Evolutionary conservation across 2,329 filamentous ascomycete genomes (phyloP).

Genomic region (Aspergillus novoparasiticus): DNA sequence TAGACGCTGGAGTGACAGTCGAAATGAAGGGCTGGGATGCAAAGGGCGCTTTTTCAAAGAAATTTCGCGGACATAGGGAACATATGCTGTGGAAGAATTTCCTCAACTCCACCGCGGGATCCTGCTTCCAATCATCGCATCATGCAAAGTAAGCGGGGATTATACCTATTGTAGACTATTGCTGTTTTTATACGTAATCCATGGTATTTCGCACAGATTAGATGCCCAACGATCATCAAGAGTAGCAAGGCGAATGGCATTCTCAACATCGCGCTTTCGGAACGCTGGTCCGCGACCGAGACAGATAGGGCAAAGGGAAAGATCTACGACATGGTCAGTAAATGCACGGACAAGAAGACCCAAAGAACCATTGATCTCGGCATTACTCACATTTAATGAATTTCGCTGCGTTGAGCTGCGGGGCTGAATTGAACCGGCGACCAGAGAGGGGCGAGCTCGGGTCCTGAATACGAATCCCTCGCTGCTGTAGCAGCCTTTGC

Average conservation of each 20-base stretch:
- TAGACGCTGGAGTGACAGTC: no score
- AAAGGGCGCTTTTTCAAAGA: no score
- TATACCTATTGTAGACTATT: neutral
- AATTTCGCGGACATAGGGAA: neutral
- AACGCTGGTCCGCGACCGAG: constrained; percentile 28
- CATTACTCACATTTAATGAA: constrained; percentile 24
- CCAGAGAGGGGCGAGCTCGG: constrained; percentile 7
- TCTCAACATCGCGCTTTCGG: constrained; percentile 24
- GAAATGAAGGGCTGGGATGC: no score
- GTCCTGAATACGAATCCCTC: constrained; percentile 18
- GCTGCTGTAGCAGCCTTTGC: constrained; percentile 23
- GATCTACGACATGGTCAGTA: constrained; percentile 19
- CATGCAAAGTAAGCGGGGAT: neutral
- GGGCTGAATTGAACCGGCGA: constrained; percentile 12
- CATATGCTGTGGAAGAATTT: neutral
- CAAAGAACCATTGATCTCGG: neutral
- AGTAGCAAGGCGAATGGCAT: constrained; percentile 21
- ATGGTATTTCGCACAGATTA: constrained; percentile 3
- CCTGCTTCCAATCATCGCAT: neutral
- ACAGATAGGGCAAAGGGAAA: constrained; percentile 22
- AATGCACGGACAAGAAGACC: neutral
- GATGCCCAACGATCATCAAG: constrained; percentile 14
- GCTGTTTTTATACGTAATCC: neutral
- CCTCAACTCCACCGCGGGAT: neutral
- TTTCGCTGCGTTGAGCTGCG: constrained; percentile 15